Percentiles rank a stretch among this genome's conserved stretches.
These are phyloP conservation scores for Aspergillus egyptiacus DNA, from an alignment of 495 filamentous ascomycete genomes.

Conservation along the genomic window DNA sequence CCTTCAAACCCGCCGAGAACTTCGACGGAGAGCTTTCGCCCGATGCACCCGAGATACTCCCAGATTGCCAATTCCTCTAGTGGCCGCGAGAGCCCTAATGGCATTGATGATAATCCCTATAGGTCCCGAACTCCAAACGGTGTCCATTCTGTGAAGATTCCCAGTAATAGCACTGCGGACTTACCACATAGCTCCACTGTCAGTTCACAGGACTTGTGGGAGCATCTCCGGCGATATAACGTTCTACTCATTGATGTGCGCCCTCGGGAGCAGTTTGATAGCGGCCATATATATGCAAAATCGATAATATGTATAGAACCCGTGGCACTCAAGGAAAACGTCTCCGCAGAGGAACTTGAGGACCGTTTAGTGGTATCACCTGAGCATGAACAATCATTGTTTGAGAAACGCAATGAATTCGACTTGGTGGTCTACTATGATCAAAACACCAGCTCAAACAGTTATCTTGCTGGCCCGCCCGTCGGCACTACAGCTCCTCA, in stretches of 20 bases:
- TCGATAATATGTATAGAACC: slow-evolving; percentile 88
- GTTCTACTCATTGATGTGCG: slow-evolving; percentile 85
- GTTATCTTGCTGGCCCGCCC: slow-evolving; percentile 43
- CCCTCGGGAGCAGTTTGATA: slow-evolving; percentile 72
- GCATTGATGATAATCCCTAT: slow-evolving; percentile 38
- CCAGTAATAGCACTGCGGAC: slow-evolving; percentile 38
- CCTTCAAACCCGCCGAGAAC: slow-evolving; percentile 47
- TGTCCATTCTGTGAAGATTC: slow-evolving; percentile 25
- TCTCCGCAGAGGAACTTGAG: slow-evolving; percentile 79
- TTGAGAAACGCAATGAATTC: slow-evolving; percentile 70
- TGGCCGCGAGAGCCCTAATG: slow-evolving; percentile 33
- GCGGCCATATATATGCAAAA: slow-evolving; percentile 76
- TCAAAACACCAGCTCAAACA: slow-evolving; percentile 52
- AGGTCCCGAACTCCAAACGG: slow-evolving; percentile 42
- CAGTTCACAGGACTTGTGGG: slow-evolving; percentile 56
- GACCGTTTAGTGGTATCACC: slow-evolving; percentile 79
- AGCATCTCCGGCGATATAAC: slow-evolving; percentile 55
- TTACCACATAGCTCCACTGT: slow-evolving; percentile 60
- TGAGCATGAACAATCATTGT: slow-evolving; percentile 62
- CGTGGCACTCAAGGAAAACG: slow-evolving; percentile 63
- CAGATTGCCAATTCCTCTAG: slow-evolving; percentile 33
- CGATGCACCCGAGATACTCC: slow-evolving; percentile 34
- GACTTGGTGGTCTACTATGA: slow-evolving; percentile 92
- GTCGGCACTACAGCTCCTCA: slow-evolving; percentile 49
- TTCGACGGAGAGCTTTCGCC: slow-evolving; percentile 37